phyloP scores from a whole-genome alignment of 2,329 filamentous ascomycete species.

The Corinectria fuckeliana region DNA sequence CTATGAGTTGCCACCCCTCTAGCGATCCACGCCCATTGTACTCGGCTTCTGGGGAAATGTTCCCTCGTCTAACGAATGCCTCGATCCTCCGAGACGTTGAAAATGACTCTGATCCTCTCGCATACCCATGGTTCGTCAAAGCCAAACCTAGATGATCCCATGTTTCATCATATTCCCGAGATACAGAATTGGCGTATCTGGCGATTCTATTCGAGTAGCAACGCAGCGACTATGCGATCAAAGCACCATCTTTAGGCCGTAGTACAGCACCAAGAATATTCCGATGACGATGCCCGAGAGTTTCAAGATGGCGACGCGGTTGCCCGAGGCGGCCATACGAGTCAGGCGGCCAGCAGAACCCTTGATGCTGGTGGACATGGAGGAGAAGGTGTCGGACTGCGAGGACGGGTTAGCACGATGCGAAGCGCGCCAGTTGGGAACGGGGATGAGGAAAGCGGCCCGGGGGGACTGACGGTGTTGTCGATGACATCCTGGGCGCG shows the following conservation, averaged over 20 bases:
- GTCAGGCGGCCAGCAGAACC: slow-evolving; percentile 83
- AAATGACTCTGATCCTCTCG: not conserved
- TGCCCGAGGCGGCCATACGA: slow-evolving; percentile 89
- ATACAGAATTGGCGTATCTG: not conserved
- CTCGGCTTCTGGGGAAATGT: not conserved
- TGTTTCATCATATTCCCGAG: slow-evolving; percentile 6
- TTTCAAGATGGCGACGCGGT: slow-evolving; percentile 90
- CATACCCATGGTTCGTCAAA: not conserved
- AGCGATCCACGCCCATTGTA: not conserved
- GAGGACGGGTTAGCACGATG: slow-evolving; percentile 14
- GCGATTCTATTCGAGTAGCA: not conserved
- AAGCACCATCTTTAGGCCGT: slow-evolving; percentile 70
- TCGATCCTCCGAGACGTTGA: not conserved
- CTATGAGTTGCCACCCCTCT: not conserved
- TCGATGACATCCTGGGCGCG: slow-evolving; percentile 88
- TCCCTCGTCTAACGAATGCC: slow-evolving; percentile 5
- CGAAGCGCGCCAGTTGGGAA: not conserved
- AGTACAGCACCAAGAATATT: slow-evolving; percentile 77
- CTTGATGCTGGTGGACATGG: slow-evolving; percentile 81
- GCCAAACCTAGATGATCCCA: not conserved
- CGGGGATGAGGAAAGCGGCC: not conserved
- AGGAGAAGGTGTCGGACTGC: slow-evolving; percentile 88
- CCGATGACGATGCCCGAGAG: slow-evolving; percentile 82
- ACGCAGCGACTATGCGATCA: slow-evolving; percentile 37
- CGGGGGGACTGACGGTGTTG: slow-evolving; percentile 69